Evolutionary conservation across 2,329 filamentous ascomycete genomes (phyloP), one percentile per base, ranked within the genome.

Genomic region (Pleomassaria siparia): DNA sequence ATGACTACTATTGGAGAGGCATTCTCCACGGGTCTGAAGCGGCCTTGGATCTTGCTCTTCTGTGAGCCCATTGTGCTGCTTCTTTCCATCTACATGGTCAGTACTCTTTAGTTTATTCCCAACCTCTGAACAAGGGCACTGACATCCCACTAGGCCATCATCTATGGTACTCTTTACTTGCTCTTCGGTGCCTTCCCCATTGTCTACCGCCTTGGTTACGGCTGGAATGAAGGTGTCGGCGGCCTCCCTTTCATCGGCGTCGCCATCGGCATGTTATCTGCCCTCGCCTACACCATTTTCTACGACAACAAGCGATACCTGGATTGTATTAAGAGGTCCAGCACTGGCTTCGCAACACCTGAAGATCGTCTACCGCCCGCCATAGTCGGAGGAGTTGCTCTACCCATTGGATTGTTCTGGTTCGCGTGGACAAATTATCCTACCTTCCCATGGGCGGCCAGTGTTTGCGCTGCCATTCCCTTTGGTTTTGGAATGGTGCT

Each of bases 11-110:
- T 81, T n/a, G 62, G 60, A 7, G 64, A 76, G 44, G 77, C 80
- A 30, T 79, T 86, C 63, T 76, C 76, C 45, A 76, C 78, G 2
- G 78, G 81, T 3, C 73, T 87, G n/a, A 74, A 78, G 41, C 77
- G 86, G 2, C 86, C 87, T 1, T 87, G 85, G 83, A 73, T 85
- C 37, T 76, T 89, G 43, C 77, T 89, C 7, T 85, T 89, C 74
- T 73, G 74, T 46, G 86, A 89, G 62, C 86, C 86, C 2, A 89
- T 88, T 53, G 82, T 87, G 20, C 64, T 86, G 10, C 72, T 87
- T 9, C 74, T 83, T 2, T 81, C 80, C 29, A 73, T 88, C 21
- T 89, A 88, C 72, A 80, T 86, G 74, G 44, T 43, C 18, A 32
- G 45, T 51, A 25, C 12, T 9, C 15, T 29, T 4, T 16, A 13